phyloP scores from a whole-genome alignment of 805 yeast genomes.

The Metschnikowia chrysomelidarum region DNA sequence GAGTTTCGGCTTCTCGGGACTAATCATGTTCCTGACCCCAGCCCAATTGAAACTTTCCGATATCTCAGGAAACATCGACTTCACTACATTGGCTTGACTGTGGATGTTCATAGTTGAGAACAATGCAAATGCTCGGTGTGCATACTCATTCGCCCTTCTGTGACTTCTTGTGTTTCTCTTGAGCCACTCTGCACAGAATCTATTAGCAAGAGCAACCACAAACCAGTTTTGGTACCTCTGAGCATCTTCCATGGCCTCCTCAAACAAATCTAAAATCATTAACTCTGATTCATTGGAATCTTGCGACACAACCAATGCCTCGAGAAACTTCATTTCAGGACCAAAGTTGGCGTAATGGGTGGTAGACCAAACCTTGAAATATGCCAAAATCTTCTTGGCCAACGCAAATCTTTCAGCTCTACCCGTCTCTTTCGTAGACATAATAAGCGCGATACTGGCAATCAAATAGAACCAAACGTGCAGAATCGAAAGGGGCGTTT shows the following conservation, averaged over 20 bases:
- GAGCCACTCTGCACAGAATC: constrained; percentile 45
- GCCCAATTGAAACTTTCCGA: constrained; percentile 31
- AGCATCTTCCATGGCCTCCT: constrained; percentile 43
- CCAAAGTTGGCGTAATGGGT: constrained; percentile 37
- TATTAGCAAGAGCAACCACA: constrained; percentile 41
- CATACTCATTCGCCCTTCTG: constrained; percentile 35
- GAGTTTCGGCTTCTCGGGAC: constrained; percentile 2
- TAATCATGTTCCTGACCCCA: constrained; percentile 22
- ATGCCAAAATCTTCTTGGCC: constrained; percentile 20
- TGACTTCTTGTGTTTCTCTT: constrained; percentile 20
- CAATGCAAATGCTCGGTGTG: constrained; percentile 35
- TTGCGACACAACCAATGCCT: constrained; percentile 27
- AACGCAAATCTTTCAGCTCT: constrained; percentile 20
- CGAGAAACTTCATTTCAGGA: constrained; percentile 34
- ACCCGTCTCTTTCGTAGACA: constrained; percentile 21
- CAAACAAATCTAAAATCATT: constrained; percentile 43
- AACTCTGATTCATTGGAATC: constrained; percentile 25
- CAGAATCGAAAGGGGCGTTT: constrained; percentile 22
- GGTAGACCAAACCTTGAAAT: constrained; percentile 34
- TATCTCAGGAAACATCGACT: constrained; percentile 28
- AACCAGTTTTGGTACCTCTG: constrained; percentile 26
- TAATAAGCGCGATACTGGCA: constrained; percentile 19
- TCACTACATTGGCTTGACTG: constrained; percentile 23
- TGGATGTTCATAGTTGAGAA: constrained; percentile 30
- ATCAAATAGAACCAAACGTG: constrained; percentile 24